Conservation (phyloP, 495 filamentous ascomycete species). For the Annulohypoxylon nitens region DNA sequence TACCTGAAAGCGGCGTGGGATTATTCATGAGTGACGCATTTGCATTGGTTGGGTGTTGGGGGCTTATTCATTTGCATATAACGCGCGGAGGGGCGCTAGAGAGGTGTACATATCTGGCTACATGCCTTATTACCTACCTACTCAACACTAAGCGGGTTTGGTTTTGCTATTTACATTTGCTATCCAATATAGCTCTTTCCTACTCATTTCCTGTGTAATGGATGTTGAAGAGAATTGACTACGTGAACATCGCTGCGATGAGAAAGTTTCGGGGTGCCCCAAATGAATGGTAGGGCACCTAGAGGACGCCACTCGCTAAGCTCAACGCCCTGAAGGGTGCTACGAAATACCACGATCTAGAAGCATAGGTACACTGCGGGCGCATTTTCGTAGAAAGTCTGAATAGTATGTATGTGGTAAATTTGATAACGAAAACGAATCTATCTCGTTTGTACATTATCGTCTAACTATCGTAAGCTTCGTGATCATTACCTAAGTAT, state of each 20-base stretch:
- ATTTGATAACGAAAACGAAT: conserved; percentile 48
- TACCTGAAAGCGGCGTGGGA: background rate
- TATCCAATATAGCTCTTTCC: background rate
- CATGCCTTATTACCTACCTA: background rate
- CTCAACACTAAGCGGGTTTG: background rate
- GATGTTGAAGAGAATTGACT: background rate
- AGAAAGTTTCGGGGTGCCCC: background rate
- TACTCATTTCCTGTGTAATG: background rate
- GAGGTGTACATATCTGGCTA: conserved; percentile 10
- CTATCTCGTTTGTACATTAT: conserved; percentile 49
- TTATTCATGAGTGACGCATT: conserved; percentile 20
- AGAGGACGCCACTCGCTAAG: background rate
- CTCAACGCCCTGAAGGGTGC: background rate
- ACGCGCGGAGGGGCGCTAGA: background rate
- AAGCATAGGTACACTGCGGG: background rate
- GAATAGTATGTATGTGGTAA: background rate
- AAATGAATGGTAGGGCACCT: background rate
- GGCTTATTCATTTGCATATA: conserved; percentile 24
- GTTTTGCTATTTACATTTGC: background rate
- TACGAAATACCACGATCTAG: background rate
- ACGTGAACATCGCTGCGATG: background rate
- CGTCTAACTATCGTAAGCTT: conserved; percentile 50
- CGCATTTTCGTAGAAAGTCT: background rate
- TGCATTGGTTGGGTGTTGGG: conserved; percentile 36
- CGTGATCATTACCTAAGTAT: conserved; percentile 48